Base-by-base conservation (phyloP, 495 filamentous ascomycete species). In the Aspergillus homomorphus region DNA sequence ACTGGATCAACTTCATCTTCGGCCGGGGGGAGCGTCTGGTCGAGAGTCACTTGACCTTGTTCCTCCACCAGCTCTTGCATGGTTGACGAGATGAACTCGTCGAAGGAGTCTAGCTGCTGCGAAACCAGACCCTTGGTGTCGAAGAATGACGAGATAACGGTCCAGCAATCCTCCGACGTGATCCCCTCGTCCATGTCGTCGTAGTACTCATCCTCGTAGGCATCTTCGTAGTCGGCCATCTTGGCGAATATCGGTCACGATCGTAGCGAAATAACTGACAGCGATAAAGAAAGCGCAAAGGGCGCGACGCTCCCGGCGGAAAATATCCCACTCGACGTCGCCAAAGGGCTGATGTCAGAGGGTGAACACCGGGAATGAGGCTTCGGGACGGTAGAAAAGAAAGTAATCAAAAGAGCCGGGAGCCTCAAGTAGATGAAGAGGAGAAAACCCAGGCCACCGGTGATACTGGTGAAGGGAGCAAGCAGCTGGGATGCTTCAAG, bases 81-180 rank as follows among this genome's bases (percentile, higher is more conserved):
- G 0, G 94, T 96, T 3, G 88, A 90, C 33, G 84, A 83, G 49
- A 93, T 88, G 67, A 99, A 99, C 68, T 97, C 92, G 76, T 99
- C 89, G 78, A 96, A 99, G 2, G 94, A 99, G 70, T 98, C 92
- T 58, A 98, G 83, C 76, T 99, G 94, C 70, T 98, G 95, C 3
- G 95, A 96, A 12, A 98, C 95, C 20, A 99, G 83, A 65, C 95
- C 93, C 75, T 97, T 97, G 46, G 80, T 78, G 59, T 96, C 91
- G 76, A 99, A 98, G 78, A 97, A 98, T 1, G 95, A 87, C 24
- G 88, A 89, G 69, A 99, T 96, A 66, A 98, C 95, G 46, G 87
- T 88, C 94, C 94, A 99, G 76, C 90, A 95, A 71, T 98, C 94
- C 74, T 98, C 94, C 45, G 92, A 90, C 41, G 78, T 84, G 58